Base-by-base conservation (phyloP, 495 filamentous ascomycete species). In the Talaromyces trachyspermus region DNA sequence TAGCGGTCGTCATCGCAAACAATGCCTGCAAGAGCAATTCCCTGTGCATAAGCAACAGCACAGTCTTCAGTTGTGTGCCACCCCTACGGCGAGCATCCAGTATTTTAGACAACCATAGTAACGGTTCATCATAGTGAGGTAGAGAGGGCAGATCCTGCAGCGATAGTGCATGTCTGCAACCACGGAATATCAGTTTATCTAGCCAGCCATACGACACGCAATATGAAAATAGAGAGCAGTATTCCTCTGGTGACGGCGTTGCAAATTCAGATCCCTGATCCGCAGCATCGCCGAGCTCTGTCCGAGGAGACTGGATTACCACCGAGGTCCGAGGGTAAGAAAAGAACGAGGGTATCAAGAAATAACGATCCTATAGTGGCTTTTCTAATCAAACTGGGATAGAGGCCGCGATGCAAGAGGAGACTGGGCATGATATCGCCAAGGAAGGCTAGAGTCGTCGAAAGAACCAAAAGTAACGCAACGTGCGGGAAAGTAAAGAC, bases 131-230 rank as follows among this genome's bases (percentile, higher is more conserved):
- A 43, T 75, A 75, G 59, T 66, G 66, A 1, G 71, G 69, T 18
- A 75, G 62, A 14, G 51, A 58, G 14, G 69, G 69, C 20, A 75
- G 54, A 56, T 70, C 71, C 32, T 66, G 58, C 44, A 74, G 58
- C 12, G 64, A 68, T 48, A 74, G 37, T 27, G 65, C 59, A 6
- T 53, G 56, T 36, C 59, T 63, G 50, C 58, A 64, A 29, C 68
- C 70, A 47, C 58, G 66, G 35, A 70, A 52, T 26, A 75, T 63
- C 43, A 75, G 58, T 25, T 69, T 63, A 1, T 65, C 70, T 40
- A 75, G 59, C 62, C 66, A 73, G 49, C 66, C 70, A 51, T 64
- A 75, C 5, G 66, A 66, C 40, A 68, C 60, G 55, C 69, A 75
- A 43, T 66, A 68, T 20, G 61, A 64, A 33, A 74, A 60, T 53